Conservation (phyloP, 805 yeast genomes). For the Candida patagonica region DNA sequence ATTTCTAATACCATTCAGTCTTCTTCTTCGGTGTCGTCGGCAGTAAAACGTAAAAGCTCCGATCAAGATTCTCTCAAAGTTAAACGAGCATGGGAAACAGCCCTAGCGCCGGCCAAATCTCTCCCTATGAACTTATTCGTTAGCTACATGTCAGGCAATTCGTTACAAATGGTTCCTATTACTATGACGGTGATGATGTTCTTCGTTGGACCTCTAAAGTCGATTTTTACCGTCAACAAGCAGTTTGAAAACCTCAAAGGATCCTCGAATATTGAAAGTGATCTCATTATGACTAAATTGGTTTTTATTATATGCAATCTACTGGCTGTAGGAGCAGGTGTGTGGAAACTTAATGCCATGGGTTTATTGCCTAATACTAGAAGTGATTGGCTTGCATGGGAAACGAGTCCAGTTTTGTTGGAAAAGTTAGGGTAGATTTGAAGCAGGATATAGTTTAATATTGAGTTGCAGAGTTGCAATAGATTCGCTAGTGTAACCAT, state of each 20-base stretch:
- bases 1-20: background rate
- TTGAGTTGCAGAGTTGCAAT: too few relatives aligned
- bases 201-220: slow-evolving; percentile 58
- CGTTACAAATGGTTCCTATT: slow-evolving; percentile 82
- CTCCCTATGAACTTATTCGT: slow-evolving; percentile 86
- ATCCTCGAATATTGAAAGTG: slow-evolving; percentile 20
- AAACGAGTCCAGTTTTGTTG: slow-evolving; percentile 24
- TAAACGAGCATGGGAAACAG: slow-evolving; percentile 78
- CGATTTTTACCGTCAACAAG: slow-evolving; percentile 48
- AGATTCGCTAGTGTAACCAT: too few relatives aligned
- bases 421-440: background rate
- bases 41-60: background rate
- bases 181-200: slow-evolving; percentile 83
- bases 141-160: slow-evolving; percentile 89
- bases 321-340: slow-evolving; percentile 59
- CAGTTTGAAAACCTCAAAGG: slow-evolving; percentile 38
- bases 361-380: slow-evolving; percentile 81
- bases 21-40: background rate
- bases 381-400: slow-evolving; percentile 93
- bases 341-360: slow-evolving; percentile 80
- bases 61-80: slow-evolving; percentile 21
- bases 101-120: slow-evolving; percentile 69
- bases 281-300: slow-evolving; percentile 34
- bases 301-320: slow-evolving; percentile 41
- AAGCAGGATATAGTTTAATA: background rate